Evolutionary conservation across 2,329 filamentous ascomycete species (phyloP).

Genomic region (Colletotrichum tofieldiae): DNA sequence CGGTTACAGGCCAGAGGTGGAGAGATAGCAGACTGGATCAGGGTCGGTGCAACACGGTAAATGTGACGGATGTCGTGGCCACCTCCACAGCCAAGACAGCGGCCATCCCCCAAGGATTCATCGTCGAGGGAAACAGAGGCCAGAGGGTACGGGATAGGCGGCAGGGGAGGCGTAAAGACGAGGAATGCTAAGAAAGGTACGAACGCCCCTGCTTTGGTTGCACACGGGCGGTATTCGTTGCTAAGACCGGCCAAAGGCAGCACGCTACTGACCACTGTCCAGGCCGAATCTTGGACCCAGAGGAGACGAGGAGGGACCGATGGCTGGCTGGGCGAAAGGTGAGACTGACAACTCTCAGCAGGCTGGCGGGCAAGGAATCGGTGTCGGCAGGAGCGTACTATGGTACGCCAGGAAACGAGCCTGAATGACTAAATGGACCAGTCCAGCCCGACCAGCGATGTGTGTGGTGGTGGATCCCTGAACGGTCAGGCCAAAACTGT

Average conservation of each 20-base stretch:
- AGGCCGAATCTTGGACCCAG: neutral
- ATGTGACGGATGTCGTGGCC: neutral
- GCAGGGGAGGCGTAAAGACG: neutral
- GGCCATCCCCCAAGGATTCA: neutral
- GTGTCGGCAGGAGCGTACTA: neutral
- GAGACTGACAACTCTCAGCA: neutral
- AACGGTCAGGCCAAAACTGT: neutral
- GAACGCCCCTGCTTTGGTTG: neutral
- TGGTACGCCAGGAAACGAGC: constrained; percentile 7
- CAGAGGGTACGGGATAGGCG: neutral
- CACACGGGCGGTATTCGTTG: neutral
- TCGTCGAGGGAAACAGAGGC: neutral
- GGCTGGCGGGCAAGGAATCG: neutral
- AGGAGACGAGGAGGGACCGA: neutral
- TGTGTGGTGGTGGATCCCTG: neutral
- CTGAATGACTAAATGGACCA: constrained; percentile 37
- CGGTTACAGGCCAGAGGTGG: neutral
- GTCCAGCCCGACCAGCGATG: constrained; percentile 31
- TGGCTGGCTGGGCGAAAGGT: neutral
- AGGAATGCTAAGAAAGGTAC: neutral
- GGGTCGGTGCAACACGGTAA: neutral
- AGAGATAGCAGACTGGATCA: neutral
- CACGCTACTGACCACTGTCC: neutral
- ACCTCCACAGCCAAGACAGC: neutral
- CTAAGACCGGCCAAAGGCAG: neutral